These are phyloP conservation scores for Carex arenaria DNA, from an alignment of 202 grass and related monocot genomes.

Conservation along the genomic window DNA sequence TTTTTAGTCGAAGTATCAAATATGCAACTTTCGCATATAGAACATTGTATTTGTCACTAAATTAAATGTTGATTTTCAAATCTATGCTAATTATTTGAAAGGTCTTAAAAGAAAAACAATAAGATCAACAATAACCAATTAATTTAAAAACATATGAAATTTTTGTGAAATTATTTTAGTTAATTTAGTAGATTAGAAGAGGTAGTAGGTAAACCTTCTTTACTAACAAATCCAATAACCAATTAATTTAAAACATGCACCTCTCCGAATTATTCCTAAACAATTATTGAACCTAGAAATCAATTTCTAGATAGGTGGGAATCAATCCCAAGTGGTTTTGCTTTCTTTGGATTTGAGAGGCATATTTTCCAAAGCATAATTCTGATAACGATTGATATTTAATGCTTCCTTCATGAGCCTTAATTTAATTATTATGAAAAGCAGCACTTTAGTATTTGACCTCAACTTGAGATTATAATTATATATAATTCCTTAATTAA, in stretches of 20 bases:
- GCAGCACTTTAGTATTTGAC: not conserved
- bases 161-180: not conserved
- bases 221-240: not conserved
- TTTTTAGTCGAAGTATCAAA: too few relatives aligned
- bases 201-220: not conserved
- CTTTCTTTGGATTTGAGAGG: conserved; percentile 1
- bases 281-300: not conserved
- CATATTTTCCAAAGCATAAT: not conserved
- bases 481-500: not conserved
- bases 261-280: not conserved
- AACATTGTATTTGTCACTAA: too few relatives aligned
- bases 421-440: too few relatives aligned
- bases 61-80: too few relatives aligned
- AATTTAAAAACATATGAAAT: too few relatives aligned
- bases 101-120: too few relatives aligned
- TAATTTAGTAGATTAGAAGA: not conserved
- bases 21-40: too few relatives aligned
- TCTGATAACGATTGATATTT: not conserved
- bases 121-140: too few relatives aligned
- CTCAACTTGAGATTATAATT: not conserved
- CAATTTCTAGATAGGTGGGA: too few relatives aligned
- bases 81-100: too few relatives aligned
- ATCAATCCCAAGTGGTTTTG: not conserved
- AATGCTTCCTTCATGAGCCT: too few relatives aligned
- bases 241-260: not conserved